phyloP scores from a whole-genome alignment of 805 yeast genomes.

The Naumovozyma baii region DNA sequence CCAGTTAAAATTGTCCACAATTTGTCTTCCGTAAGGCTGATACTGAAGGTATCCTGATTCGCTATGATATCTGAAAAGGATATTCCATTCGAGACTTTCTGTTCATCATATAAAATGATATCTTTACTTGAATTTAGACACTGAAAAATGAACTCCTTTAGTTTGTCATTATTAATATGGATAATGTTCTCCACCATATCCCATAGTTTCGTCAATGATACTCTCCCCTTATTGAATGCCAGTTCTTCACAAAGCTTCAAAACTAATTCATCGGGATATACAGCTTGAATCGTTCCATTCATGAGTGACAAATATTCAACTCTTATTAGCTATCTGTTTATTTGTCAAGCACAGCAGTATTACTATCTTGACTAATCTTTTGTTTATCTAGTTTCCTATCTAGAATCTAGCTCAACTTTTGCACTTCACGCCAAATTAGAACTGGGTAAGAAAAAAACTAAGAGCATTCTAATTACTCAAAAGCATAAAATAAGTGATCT shows the following conservation, averaged over 20 bases:
- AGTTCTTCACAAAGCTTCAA: constrained; percentile 19
- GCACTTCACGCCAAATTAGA: too few relatives aligned
- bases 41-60: constrained; percentile 4
- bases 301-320: too few relatives aligned
- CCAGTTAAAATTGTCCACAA: constrained; percentile 54
- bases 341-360: too few relatives aligned
- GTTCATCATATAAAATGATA: constrained; percentile 8
- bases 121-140: constrained; percentile 14
- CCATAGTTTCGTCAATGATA: constrained; percentile 13
- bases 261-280: constrained; percentile 28
- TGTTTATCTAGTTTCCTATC: too few relatives aligned
- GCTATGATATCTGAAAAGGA: constrained; percentile 1
- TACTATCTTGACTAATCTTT: too few relatives aligned
- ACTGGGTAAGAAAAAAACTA: too few relatives aligned
- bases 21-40: constrained; percentile 42
- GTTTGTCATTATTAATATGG: constrained; percentile 5
- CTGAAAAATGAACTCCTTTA: constrained; percentile 15
- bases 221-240: constrained; percentile 26
- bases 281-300: neutral
- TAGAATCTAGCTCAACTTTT: too few relatives aligned
- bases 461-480: too few relatives aligned
- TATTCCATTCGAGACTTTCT: constrained; percentile 3
- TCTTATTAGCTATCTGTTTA: too few relatives aligned
- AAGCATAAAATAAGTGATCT: too few relatives aligned
- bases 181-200: constrained; percentile 5